These are phyloP conservation scores for Alternaria metachromatica DNA, from an alignment of 2,329 filamentous ascomycete genomes.

Conservation along the genomic window DNA sequence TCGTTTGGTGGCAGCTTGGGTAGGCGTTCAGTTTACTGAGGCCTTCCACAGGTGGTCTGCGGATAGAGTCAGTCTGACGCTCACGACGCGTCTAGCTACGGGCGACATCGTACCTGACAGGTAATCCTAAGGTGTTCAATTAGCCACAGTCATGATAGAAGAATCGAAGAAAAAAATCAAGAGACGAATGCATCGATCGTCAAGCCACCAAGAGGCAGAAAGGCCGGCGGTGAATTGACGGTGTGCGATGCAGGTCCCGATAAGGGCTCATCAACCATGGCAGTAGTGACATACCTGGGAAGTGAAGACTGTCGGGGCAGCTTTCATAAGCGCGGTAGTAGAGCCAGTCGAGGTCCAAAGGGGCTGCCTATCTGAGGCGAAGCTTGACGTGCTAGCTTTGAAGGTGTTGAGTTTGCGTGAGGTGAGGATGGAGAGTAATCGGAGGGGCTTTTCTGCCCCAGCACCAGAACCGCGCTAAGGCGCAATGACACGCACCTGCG, in stretches of 20 bases:
- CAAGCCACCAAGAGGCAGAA: slow-evolving; percentile 9
- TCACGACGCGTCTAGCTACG: slow-evolving; percentile 19
- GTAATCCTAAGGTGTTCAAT: slow-evolving; percentile 61
- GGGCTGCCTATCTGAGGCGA: slow-evolving; percentile 19
- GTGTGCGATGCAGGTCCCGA: slow-evolving; percentile 38
- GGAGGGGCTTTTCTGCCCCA: slow-evolving; percentile 1
- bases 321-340: slow-evolving; percentile 55
- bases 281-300: slow-evolving; percentile 56
- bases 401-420: not conserved
- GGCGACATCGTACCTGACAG: slow-evolving; percentile 62
- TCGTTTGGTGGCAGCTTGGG: slow-evolving; percentile 22
- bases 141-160: slow-evolving; percentile 38
- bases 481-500: slow-evolving; percentile 1
- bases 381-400: not conserved
- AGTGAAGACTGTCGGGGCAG: slow-evolving; percentile 59
- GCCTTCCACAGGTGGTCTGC: slow-evolving; percentile 73
- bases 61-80: slow-evolving; percentile 31
- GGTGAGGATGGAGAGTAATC: slow-evolving; percentile 2
- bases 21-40: slow-evolving; percentile 63
- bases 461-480: not conserved
- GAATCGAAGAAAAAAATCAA: slow-evolving; percentile 2
- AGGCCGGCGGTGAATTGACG: slow-evolving; percentile 33
- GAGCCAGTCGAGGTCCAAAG: slow-evolving; percentile 34
- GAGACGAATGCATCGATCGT: slow-evolving; percentile 11
- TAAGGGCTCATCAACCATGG: slow-evolving; percentile 30